Percentiles rank a stretch among this genome's conserved stretches.
phyloP scores from a whole-genome alignment of 2,329 filamentous ascomycete species.

The Endothia cerciana region DNA sequence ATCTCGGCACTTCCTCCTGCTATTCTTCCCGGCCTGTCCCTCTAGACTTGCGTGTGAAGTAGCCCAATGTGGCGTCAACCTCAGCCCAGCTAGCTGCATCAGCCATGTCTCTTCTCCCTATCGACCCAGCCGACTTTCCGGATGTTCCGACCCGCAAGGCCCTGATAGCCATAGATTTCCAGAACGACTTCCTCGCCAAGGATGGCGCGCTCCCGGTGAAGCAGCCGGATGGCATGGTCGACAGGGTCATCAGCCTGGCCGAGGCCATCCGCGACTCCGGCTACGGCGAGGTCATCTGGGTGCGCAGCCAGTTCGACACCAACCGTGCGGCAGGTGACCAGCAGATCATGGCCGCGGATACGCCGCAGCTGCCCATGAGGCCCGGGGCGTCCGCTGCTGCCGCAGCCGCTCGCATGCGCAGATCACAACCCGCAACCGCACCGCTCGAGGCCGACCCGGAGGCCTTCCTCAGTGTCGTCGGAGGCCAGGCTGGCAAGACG shows the following conservation, averaged over 20 bases:
- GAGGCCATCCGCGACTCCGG: slow-evolving; percentile 73
- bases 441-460: slow-evolving; percentile 40
- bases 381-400: slow-evolving; percentile 14
- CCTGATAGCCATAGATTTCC: slow-evolving; percentile 82
- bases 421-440: slow-evolving; percentile 23
- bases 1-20: slow-evolving; percentile 3
- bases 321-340: slow-evolving; percentile 60
- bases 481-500: slow-evolving; percentile 31
- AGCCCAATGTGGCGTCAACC: slow-evolving; percentile 16
- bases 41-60: neutral
- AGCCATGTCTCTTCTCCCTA: slow-evolving; percentile 51
- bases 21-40: neutral
- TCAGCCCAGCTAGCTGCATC: slow-evolving; percentile 6
- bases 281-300: slow-evolving; percentile 78
- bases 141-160: slow-evolving; percentile 66
- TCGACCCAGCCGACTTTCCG: slow-evolving; percentile 60
- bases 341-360: slow-evolving; percentile 51
- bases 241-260: slow-evolving; percentile 68
- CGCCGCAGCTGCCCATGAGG: slow-evolving; percentile 31
- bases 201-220: slow-evolving; percentile 70
- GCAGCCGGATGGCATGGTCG: slow-evolving; percentile 67
- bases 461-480: slow-evolving; percentile 39
- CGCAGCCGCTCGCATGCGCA: slow-evolving; percentile 36
- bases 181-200: slow-evolving; percentile 82
- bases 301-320: slow-evolving; percentile 74